Conservation (phyloP, 331 rosid genomes). For the Erythrophleum ivorense region DNA sequence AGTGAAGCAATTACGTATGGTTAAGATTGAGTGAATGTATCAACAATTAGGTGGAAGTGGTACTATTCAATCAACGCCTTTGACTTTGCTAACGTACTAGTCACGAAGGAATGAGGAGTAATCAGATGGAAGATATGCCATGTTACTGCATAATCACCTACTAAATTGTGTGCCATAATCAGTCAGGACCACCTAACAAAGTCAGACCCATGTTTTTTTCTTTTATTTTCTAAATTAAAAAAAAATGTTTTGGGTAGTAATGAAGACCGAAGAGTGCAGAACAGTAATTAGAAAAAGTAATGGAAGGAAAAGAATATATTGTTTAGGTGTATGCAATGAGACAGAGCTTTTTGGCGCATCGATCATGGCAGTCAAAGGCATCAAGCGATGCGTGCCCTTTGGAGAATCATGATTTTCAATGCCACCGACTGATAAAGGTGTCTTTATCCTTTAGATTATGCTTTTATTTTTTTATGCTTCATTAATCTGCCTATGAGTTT, state of each 20-base stretch:
- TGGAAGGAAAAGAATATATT: neutral
- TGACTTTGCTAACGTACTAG: slow-evolving; percentile 40
- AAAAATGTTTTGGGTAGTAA: slow-evolving; percentile 15
- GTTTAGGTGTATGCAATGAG: slow-evolving; percentile 22
- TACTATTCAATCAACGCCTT: slow-evolving; percentile 36
- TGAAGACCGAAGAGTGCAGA: neutral
- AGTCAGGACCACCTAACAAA: slow-evolving; percentile 38
- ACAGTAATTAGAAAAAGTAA: neutral
- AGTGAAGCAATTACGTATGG: neutral
- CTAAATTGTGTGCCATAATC: slow-evolving; percentile 39
- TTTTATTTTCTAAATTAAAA: slow-evolving; percentile 16
- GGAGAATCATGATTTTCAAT: slow-evolving; percentile 32
- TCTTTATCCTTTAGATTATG: neutral
- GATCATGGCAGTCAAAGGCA: slow-evolving; percentile 52
- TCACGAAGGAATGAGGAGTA: slow-evolving; percentile 2
- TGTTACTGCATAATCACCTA: slow-evolving; percentile 36
- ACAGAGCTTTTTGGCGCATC: slow-evolving; percentile 22
- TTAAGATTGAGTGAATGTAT: neutral
- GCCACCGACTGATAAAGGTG: slow-evolving; percentile 17
- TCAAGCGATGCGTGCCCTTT: slow-evolving; percentile 34
- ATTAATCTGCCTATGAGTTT: neutral
- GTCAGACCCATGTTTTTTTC: slow-evolving; percentile 14
- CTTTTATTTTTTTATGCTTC: neutral
- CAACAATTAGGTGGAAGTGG: slow-evolving; percentile 29
- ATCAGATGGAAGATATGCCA: slow-evolving; percentile 26